phyloP scores from a whole-genome alignment of 23 red algal species.

The Gracilaria domingensis region DNA sequence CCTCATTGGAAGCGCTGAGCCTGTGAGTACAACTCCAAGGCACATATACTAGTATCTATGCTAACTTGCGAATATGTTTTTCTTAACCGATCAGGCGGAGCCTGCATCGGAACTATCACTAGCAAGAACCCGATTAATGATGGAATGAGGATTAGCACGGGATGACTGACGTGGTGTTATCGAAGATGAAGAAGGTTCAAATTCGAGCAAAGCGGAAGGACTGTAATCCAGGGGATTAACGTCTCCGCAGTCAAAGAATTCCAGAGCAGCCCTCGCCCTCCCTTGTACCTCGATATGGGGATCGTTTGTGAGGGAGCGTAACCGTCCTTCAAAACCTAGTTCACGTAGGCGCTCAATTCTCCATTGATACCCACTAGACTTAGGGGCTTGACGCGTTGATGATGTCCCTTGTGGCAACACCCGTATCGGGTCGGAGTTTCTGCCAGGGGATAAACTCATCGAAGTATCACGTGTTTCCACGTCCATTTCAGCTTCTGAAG shows the following conservation, averaged over 20 bases:
- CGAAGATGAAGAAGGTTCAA: constrained; percentile 23
- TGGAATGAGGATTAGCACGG: constrained; percentile 5
- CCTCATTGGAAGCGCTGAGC: background rate
- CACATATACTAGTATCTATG: no score
- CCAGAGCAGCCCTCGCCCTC: constrained; percentile 56
- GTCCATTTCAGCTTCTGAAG: constrained; percentile 11
- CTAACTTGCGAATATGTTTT: no score
- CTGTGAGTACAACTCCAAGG: no score
- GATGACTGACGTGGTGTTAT: constrained; percentile 32
- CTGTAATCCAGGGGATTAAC: constrained; percentile 59
- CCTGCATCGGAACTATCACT: constrained; percentile 51
- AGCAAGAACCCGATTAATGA: constrained; percentile 35
- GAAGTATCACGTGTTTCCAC: constrained; percentile 9
- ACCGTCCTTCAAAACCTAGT: constrained; percentile 65
- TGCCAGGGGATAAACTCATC: background rate
- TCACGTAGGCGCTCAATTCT: constrained; percentile 64
- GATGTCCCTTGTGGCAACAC: background rate
- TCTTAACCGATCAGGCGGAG: background rate
- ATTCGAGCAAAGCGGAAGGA: constrained; percentile 52
- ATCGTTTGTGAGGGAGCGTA: constrained; percentile 66
- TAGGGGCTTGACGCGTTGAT: constrained; percentile 11
- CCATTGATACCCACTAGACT: constrained; percentile 59
- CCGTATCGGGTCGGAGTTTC: background rate
- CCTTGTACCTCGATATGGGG: constrained; percentile 74
- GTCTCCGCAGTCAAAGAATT: constrained; percentile 68